Base-by-base conservation (phyloP, 352 stramenopile species). In the Phytopythium delawarense region DNA sequence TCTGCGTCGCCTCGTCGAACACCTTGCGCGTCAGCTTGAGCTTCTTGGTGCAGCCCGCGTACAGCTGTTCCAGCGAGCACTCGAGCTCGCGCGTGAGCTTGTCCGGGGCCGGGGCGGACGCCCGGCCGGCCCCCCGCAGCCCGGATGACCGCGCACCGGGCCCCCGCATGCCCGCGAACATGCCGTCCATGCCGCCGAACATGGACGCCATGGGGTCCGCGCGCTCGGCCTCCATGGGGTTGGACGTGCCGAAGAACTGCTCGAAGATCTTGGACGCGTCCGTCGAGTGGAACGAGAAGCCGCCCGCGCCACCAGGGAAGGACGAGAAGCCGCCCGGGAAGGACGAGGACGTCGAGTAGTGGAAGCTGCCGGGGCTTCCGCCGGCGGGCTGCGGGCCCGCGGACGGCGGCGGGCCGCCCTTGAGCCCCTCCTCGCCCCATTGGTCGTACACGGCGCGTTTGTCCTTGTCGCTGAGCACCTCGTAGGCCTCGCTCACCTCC, bases 11-110 rank as follows among this genome's bases (percentile, higher is more conserved):
- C 16, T 80, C 70, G 63, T 90, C 89, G 42, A 81, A 88, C 35
- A 92, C 86, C 45, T 98, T 98, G 23, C 97, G 91, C 9, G 96
- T 97, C 55, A 97, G 97, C 61, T 98, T 98, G 79, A 99, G 66
- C 76, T 97, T 84, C 81, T 93, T 90, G 69, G 96, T 68, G 78
- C 81, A 75, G 34, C 87, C 84, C 0, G 78, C 79, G 75, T 91
- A 96, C 7, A 94, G 67, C 57, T 94, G 84, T n/a, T 96, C 87
- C 46, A 99, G 83, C 9, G 94, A 82, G 48, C 98, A 94, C 34
- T 98, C 98, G 21, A 98, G 75, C 65, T 99, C 69, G 1, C 75
- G 78, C 72, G 87, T 84, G 21, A 92, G 71, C 40, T 88, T 66
- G 55, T 93, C 77, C 0, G 84, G 63, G 16, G 69, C 75, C 76